Base-by-base conservation (phyloP, 2,329 filamentous ascomycete species). In the Fusarium nanum region DNA sequence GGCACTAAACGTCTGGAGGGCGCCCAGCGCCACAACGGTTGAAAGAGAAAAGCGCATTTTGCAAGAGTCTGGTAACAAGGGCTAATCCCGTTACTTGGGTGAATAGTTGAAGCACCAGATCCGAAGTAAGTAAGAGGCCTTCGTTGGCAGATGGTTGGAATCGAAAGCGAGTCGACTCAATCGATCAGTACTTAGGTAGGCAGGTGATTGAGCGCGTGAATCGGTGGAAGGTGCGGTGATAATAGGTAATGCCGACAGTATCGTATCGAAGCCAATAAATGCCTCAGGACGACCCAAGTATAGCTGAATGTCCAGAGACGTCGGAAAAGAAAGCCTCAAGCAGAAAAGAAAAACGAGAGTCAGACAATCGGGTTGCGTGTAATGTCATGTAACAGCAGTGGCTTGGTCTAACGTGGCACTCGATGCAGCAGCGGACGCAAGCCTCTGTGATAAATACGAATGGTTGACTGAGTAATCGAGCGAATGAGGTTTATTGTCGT, bases 31-130 rank as follows among this genome's bases (percentile, higher is more conserved):
- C 64, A 76, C 62, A 22, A 79, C 34, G 47, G 73, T 66, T 40
- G 75, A 73, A 57, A 75, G 66, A 66, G 76, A 69, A 46, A 76
- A 68, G 56, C 71, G 77, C 72, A 78, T 78, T 7, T 71, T 60
- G 63, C 64, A 41, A 34, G 25, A 23, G 22, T n/a, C 48, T 52
- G 46, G 37, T 28, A 57, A 50, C 41, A 46, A 65, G 49, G 37
- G 30, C 20, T 40, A 23, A 23, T 50, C 49, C 45, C 56, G 63
- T 52, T 55, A 44, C 56, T 54, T 48, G 46, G 32, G 20, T 47
- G 41, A 41, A 45, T 64, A 52, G 50, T 42, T 42, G 12, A 49
- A 20, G 22, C 22, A 54, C 30, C 10, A 40, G 53, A 40, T 20
- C 49, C 30, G 48, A 44, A 37, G 11, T 32, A 18, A n/a, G 34